Evolutionary conservation across 495 filamentous ascomycete genomes (phyloP).

Genomic region (Aspergillus indologenus): DNA sequence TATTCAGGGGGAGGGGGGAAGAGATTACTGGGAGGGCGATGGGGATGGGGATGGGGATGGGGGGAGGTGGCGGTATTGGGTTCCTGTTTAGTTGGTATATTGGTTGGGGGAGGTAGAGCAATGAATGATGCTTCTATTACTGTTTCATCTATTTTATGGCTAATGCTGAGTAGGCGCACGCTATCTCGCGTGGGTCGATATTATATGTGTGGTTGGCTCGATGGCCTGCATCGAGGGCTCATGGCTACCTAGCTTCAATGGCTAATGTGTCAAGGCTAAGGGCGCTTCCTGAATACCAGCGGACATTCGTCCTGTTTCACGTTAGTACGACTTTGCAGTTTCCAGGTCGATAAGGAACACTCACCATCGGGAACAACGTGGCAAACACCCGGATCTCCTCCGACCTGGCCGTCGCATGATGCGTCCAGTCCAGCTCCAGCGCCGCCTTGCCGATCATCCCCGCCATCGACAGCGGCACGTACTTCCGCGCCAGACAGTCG

Average conservation of each 20-base stretch:
- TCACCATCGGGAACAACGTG: constrained; percentile 88
- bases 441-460: constrained; percentile 87
- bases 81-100: background rate
- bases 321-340: too few relatives aligned
- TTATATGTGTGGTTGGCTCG: too few relatives aligned
- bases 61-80: background rate
- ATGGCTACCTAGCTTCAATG: background rate
- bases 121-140: too few relatives aligned
- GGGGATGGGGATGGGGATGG: too few relatives aligned
- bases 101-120: background rate
- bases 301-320: constrained; percentile 59
- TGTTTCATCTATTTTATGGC: too few relatives aligned
- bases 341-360: too few relatives aligned
- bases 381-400: constrained; percentile 97
- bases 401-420: constrained; percentile 68
- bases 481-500: constrained; percentile 87
- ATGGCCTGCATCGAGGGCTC: background rate
- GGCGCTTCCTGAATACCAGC: constrained; percentile 54
- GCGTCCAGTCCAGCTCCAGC: constrained; percentile 78
- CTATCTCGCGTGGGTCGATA: too few relatives aligned
- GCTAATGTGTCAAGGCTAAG: background rate
- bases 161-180: too few relatives aligned
- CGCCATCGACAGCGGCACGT: constrained; percentile 79
- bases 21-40: background rate
- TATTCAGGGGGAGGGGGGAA: too few relatives aligned